phyloP scores from a whole-genome alignment of 2,329 filamentous ascomycete genomes.

The Xylariaceae sp. region DNA sequence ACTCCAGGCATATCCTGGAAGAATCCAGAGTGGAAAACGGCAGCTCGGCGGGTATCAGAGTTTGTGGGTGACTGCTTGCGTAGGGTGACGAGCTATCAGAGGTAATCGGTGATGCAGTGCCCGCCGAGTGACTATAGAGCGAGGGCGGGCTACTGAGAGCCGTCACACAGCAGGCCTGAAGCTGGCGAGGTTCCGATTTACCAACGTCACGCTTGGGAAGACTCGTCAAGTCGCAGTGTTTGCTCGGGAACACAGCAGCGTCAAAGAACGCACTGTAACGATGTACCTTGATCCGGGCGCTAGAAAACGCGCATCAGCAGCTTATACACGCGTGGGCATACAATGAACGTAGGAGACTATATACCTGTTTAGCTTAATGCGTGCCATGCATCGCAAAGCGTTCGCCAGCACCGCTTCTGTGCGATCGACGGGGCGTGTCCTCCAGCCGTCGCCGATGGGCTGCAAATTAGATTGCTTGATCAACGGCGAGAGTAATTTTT shows the following conservation, averaged over 20 bases:
- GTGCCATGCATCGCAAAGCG: slow-evolving; percentile 41
- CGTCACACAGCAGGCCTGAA: slow-evolving; percentile 34
- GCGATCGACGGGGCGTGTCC: slow-evolving; percentile 33
- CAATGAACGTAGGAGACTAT: too few relatives aligned
- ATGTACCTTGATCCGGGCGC: slow-evolving; percentile 47
- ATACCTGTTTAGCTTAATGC: slow-evolving; percentile 46
- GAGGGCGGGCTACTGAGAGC: slow-evolving; percentile 21
- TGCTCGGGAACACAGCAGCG: slow-evolving; percentile 42
- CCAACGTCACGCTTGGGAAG: slow-evolving; percentile 22
- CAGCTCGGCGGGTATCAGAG: slow-evolving; percentile 24
- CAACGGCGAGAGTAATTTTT: slow-evolving; percentile 34
- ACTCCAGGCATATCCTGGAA: slow-evolving; percentile 43
- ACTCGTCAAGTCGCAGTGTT: slow-evolving; percentile 43
- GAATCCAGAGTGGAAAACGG: slow-evolving; percentile 44
- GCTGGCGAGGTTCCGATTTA: slow-evolving; percentile 28
- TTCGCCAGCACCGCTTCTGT: slow-evolving; percentile 38
- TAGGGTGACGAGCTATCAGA: slow-evolving; percentile 26
- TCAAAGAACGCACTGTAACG: slow-evolving; percentile 48
- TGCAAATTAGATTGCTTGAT: slow-evolving; percentile 34
- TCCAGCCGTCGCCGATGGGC: slow-evolving; percentile 29
- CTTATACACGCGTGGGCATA: too few relatives aligned
- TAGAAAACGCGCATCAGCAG: slow-evolving; percentile 20
- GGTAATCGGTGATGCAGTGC: slow-evolving; percentile 27
- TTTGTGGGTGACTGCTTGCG: slow-evolving; percentile 7
- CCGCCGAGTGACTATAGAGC: slow-evolving; percentile 20